A percentile compares a stretch with the other conserved stretches of the same genome.
Conservation (phyloP, 805 yeast genomes). For the Candida nemodendra region DNA sequence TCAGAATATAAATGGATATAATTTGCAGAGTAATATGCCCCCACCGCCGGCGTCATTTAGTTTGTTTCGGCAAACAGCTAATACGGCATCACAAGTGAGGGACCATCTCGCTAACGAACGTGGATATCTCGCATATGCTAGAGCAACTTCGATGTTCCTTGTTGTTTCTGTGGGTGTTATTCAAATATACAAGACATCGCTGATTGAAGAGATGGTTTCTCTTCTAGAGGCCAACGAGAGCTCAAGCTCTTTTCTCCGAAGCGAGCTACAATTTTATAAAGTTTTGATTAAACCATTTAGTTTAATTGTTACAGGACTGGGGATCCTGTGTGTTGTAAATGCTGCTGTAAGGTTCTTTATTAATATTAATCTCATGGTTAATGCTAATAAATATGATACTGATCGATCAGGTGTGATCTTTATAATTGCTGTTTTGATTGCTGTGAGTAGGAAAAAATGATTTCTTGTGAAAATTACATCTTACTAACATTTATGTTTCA, state of each 20-base stretch:
- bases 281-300: conserved; percentile 17
- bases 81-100: conserved; percentile 42
- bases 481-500: too few species aligned
- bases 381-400: conserved; percentile 14
- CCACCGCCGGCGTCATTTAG: neutral
- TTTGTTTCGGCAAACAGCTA: conserved; percentile 23
- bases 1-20: neutral
- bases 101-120: conserved; percentile 53
- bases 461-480: too few species aligned
- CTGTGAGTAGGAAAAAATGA: conserved; percentile 12
- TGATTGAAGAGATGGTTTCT: conserved; percentile 8
- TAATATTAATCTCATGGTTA: conserved; percentile 20
- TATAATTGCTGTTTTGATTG: conserved; percentile 7
- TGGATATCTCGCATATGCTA: conserved; percentile 46
- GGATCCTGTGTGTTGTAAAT: conserved; percentile 7
- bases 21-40: neutral
- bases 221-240: neutral
- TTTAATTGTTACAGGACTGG: conserved; percentile 10
- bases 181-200: conserved; percentile 38
- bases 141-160: conserved; percentile 40
- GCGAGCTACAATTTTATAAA: conserved; percentile 6
- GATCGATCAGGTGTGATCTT: conserved; percentile 15
- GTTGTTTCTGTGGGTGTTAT: conserved; percentile 41
- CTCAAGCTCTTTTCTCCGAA: conserved; percentile 1
- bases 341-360: conserved; percentile 17